Base-by-base conservation (phyloP, 1,284 basidiomycete species). In the Boletus sp. region DNA sequence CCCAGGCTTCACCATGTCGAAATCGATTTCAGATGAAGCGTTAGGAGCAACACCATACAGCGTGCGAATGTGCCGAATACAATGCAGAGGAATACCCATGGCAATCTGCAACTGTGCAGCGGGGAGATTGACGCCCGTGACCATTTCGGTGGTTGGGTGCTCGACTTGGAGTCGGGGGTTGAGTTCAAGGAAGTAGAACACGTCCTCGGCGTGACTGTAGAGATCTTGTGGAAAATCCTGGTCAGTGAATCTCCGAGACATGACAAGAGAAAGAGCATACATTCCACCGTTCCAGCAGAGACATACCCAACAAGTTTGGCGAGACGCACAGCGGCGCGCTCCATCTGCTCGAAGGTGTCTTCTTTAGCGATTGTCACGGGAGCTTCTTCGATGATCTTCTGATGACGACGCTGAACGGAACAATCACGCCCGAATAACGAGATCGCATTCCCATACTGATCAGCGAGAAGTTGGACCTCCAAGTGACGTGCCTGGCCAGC, bases 351-450 rank as follows among this genome's bases (percentile, higher is more conserved):
- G 67, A 98, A 98, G 13, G 85, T 96, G 47, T 89, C 89, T 51
- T 86, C 89, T 68, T 86, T 89, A 20, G 97, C 97, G 64, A 99
- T 98, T 22, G 96, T 98, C 52, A 99, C 96, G 29, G 97, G 97
- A 11, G 97, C 97, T 76, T 99, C 97, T 77, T 99, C 97, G 61
- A 99, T 99, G 67, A 99, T 99, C 82, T 99, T 99, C 76, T 99
- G 97, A 77, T 99, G 97, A 64, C 97, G 92, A 68, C 97, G 92
- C 78, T 99, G 97, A 51, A 99, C 97, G 57, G 97, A 99, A 76
- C 97, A 99, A 76, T 99, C 97, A 74, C 97, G 96, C 68, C 97
- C 97, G 70, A 99, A 99, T 56, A 99, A 84, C 55, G 96, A 98
- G 71, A 99, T 99, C 39, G 97, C 97, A 75, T 98, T 98, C 60